phyloP scores from a whole-genome alignment of 345 rosid genomes.

The Syzygium jambos region DNA sequence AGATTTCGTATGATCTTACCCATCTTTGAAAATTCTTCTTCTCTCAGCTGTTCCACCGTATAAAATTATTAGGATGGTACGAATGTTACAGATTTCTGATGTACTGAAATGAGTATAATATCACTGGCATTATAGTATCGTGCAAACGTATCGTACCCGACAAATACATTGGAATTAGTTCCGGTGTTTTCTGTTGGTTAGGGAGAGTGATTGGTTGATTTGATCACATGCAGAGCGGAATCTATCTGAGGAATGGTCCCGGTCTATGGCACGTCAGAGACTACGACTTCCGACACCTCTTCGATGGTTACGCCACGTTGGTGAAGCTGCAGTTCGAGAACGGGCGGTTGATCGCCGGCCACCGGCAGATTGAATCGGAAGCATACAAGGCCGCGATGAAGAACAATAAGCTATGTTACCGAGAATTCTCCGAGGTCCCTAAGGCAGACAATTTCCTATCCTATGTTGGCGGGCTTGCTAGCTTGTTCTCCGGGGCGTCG shows the following conservation, averaged over 20 bases:
- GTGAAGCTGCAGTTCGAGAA: conserved; percentile 62
- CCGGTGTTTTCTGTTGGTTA: not conserved
- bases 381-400: conserved; percentile 82
- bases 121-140: not conserved
- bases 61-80: not conserved
- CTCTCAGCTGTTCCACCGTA: not conserved
- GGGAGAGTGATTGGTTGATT: not conserved
- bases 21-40: not conserved
- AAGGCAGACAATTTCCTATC: conserved; percentile 47
- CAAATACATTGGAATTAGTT: not conserved
- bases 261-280: conserved; percentile 80
- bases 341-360: conserved; percentile 60
- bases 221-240: conserved; percentile 64
- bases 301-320: conserved; percentile 84
- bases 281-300: conserved; percentile 89
- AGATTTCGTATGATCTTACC: not conserved
- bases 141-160: not conserved
- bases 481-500: conserved; percentile 80
- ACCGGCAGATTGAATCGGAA: conserved; percentile 77
- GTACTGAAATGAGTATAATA: not conserved
- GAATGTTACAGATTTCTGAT: not conserved
- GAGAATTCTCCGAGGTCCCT: conserved; percentile 91
- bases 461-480: conserved; percentile 57
- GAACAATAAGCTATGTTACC: conserved; percentile 62
- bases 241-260: conserved; percentile 91